Evolutionary conservation across 345 rosid genomes (phyloP), one percentile per base, ranked within the genome.

Genomic region (Theobroma cacao): DNA sequence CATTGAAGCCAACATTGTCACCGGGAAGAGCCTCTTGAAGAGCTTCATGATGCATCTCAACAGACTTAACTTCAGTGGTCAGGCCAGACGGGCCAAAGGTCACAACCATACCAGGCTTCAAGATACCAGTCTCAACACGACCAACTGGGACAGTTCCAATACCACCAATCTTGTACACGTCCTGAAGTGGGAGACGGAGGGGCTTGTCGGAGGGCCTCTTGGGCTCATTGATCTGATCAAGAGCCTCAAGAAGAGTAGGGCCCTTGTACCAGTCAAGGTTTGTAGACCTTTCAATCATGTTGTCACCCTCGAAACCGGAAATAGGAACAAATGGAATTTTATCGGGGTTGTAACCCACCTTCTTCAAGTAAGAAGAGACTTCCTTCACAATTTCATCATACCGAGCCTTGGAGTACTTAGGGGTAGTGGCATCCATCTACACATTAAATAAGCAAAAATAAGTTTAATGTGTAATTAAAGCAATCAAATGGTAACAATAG

Each of bases 111-210:
- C 80, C 82, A 6, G 82, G 82, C 74, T 79, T 79, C 18, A 79
- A 13, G 18, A 74, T 20, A 74, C 91, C 89, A 20, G 87, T 88
- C 73, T 87, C 90, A 26, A 87, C 63, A 79, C 85, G 87, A 8
- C 90, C 90, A 9, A 88, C 88, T 0, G 90, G 89, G 43, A 89
- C 90, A 68, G 88, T 89, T 75, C 88, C 90, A 77, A 89, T 87
- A 17, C 89, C 92, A 43, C 89, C 87, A 28, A 88, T 88, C 91
- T 86, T 88, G 87, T 86, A 88, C 5, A 88, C 91, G 66, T 88
- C 89, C 86, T 88, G 91, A 62, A 86, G 89, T 0, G 91, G 91
- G 34, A 88, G 88, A 75, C 86, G 90, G 43, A 88, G 85, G 36
- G 85, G 88, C 80, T 85, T 85, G 88, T 85, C 88, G 0, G 82